These are phyloP conservation scores for Pisolithus thermaeus DNA, from an alignment of 1,284 basidiomycete species.

Conservation along the genomic window DNA sequence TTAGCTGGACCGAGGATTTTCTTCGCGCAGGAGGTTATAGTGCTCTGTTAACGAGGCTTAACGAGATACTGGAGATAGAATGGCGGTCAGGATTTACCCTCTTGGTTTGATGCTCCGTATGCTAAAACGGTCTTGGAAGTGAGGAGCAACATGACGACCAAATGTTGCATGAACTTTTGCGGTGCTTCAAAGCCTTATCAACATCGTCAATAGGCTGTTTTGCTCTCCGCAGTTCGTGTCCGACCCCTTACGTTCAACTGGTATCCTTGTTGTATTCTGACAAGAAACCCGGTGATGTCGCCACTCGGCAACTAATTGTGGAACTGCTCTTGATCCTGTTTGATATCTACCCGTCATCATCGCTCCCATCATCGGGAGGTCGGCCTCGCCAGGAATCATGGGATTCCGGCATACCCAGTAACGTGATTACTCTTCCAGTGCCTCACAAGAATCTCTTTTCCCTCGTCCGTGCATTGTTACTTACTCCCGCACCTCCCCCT, in stretches of 20 bases:
- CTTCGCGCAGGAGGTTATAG: slow-evolving; percentile 80
- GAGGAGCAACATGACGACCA: slow-evolving; percentile 98
- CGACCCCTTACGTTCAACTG: slow-evolving; percentile 82
- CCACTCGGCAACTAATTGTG: slow-evolving; percentile 84
- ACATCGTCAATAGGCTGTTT: slow-evolving; percentile 83
- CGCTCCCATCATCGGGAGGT: slow-evolving; percentile 48
- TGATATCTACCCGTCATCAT: slow-evolving; percentile 71
- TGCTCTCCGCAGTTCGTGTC: slow-evolving; percentile 78
- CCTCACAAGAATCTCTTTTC: slow-evolving; percentile 71
- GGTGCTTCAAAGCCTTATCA: slow-evolving; percentile 90
- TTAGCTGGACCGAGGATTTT: slow-evolving; percentile 91
- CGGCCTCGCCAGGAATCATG: slow-evolving; percentile 48
- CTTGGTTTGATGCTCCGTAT: slow-evolving; percentile 4
- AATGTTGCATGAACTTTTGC: slow-evolving; percentile 85
- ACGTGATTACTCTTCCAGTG: slow-evolving; percentile 54
- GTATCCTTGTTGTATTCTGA: slow-evolving; percentile 87
- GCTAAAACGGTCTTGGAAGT: slow-evolving; percentile 36
- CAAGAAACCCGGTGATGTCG: slow-evolving; percentile 94
- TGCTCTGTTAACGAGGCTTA: slow-evolving; percentile 77
- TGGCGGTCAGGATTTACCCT: slow-evolving; percentile 68
- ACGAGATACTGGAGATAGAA: slow-evolving; percentile 90
- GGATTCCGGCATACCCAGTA: slow-evolving; percentile 43
- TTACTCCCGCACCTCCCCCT: slow-evolving; percentile 71
- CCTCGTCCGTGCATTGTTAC: slow-evolving; percentile 61
- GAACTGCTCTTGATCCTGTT: slow-evolving; percentile 82